These are phyloP conservation scores for Thelephora terrestris DNA, from an alignment of 1,284 basidiomycete genomes.

Conservation along the genomic window DNA sequence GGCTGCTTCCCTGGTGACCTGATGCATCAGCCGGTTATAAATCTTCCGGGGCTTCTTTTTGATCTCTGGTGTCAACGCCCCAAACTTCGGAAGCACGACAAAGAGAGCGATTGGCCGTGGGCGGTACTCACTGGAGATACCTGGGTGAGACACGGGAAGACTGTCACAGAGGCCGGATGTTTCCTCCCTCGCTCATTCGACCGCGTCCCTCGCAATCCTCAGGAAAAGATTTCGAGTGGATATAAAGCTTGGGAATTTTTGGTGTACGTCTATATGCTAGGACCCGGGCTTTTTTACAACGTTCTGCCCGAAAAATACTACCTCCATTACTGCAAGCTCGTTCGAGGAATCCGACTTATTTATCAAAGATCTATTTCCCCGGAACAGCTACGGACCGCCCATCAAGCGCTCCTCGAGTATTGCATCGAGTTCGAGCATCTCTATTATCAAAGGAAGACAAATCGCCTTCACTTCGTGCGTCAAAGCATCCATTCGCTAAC, in stretches of 20 bases:
- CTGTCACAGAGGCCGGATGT: slow-evolving; percentile 8
- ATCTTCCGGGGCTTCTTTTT: slow-evolving; percentile 19
- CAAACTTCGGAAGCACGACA: slow-evolving; percentile 9
- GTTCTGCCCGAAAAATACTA: slow-evolving; percentile 10
- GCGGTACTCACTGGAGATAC: slow-evolving; percentile 17
- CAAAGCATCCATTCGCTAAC: slow-evolving; percentile 20
- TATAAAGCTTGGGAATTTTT: slow-evolving; percentile 24
- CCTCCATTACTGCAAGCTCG: slow-evolving; percentile 15
- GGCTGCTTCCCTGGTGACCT: slow-evolving; percentile 12
- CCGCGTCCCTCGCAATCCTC: slow-evolving; percentile 19
- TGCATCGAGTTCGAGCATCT: slow-evolving; percentile 4
- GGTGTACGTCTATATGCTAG: slow-evolving; percentile 13
- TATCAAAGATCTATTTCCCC: slow-evolving; percentile 22
- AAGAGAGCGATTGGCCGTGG: slow-evolving; percentile 24
- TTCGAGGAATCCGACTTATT: slow-evolving; percentile 9
- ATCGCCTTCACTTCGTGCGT: slow-evolving; percentile 22
- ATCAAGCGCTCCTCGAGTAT: slow-evolving; percentile 6
- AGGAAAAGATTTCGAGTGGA: slow-evolving; percentile 21
- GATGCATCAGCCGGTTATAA: slow-evolving; percentile 24
- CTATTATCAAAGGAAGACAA: slow-evolving; percentile 11
- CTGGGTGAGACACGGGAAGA: slow-evolving; percentile 26
- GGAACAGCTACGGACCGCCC: slow-evolving; percentile 6
- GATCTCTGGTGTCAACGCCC: slow-evolving; percentile 14
- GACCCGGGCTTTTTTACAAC: slow-evolving; percentile 13
- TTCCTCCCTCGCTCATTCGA: slow-evolving; percentile 21